Evolutionary conservation across 1,284 basidiomycete species (phyloP), one percentile per base, ranked within the genome.

Genomic region (Fomitopsis pinicola): DNA sequence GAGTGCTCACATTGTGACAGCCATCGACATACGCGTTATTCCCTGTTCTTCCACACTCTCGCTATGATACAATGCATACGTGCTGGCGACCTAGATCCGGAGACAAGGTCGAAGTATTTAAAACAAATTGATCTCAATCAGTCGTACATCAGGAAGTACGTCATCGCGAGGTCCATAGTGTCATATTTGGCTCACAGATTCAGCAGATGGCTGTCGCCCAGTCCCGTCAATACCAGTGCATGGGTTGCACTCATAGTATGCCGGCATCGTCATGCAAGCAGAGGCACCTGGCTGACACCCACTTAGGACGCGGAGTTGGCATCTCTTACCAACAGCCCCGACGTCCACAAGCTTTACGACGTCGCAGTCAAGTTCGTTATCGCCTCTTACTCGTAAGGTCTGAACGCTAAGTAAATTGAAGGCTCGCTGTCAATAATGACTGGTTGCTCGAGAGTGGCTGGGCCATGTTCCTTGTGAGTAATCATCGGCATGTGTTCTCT

Each of bases 361-460:
- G 75, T 82, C 9, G 87, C 88, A 12, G 83, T 88, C 26, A 86
- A 82, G 85, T 84, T 69, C 57, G 78, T 71, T 22, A 4, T n/a
- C 44, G 10, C 2, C 2, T 1, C n/a, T 35, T 14, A 15, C 6
- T 2, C 14, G 14, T 19, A 15, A 19, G 2, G 8, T 54, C 5
- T 17, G 35, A 40, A 33, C 15, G 17, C 30, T 50, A 3, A 44
- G 55, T 60, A 0, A n/a, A 15, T 36, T 9, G 19, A 57, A 88
- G 86, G 65, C 77, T 86, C 26, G 83, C 86, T 10, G 78, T 83
- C 5, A 84, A 83, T 65, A 83, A 88, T 61, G 85, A 87, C 62
- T 88, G 86, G 87, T 69, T 85, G 10, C 75, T 87, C 55, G 88
- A 90, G 71, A 87, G 89, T 71, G 88, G 84, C 15, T 86, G 83